Conservation (phyloP, 164 flowering plant genomes). For the Magnolia sinica region DNA sequence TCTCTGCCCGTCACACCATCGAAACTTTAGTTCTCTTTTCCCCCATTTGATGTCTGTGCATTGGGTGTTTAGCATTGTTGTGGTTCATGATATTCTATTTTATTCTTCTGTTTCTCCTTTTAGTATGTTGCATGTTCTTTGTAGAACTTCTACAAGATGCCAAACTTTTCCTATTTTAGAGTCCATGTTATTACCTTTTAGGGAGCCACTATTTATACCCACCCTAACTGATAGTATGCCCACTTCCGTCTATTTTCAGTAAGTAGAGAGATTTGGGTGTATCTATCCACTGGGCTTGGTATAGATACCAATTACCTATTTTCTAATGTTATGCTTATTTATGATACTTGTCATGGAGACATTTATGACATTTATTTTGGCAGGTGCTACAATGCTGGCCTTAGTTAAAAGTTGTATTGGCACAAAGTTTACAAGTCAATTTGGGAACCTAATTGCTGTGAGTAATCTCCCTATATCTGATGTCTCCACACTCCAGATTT, state of each 20-base stretch:
- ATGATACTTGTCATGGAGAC: neutral
- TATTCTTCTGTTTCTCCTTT: neutral
- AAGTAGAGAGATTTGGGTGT: too few relatives aligned
- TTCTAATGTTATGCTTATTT: slow-evolving; percentile 1
- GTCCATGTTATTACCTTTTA: neutral
- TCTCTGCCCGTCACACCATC: neutral
- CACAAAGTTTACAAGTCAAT: slow-evolving; percentile 92
- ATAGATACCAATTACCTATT: neutral
- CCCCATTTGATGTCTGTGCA: neutral
- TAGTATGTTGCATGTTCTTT: neutral
- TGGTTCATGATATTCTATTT: neutral
- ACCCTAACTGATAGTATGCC: too few relatives aligned
- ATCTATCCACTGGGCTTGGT: neutral
- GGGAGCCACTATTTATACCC: too few relatives aligned
- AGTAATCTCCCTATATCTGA: slow-evolving; percentile 21
- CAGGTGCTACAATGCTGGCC: slow-evolving; percentile 73
- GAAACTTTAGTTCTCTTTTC: neutral
- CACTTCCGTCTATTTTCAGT: too few relatives aligned
- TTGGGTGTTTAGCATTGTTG: neutral
- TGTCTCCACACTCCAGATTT: too few relatives aligned
- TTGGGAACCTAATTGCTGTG: slow-evolving; percentile 89
- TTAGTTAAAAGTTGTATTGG: slow-evolving; percentile 88
- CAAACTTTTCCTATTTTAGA: neutral
- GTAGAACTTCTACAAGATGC: neutral
- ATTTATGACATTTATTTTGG: slow-evolving; percentile 8